Conservation (phyloP, 441 rosid species). For the Gossypium lobatum region DNA sequence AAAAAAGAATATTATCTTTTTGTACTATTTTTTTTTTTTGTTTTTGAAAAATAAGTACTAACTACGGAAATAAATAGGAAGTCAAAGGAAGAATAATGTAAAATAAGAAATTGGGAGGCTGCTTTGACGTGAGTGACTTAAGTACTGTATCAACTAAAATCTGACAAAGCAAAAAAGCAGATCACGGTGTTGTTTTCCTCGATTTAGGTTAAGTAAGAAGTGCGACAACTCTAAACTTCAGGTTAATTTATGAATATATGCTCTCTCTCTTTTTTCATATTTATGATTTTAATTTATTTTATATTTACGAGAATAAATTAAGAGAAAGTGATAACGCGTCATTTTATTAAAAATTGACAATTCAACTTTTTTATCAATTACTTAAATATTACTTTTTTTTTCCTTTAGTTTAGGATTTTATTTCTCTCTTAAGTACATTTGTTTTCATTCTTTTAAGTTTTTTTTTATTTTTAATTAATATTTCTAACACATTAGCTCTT, state of each 20-base stretch:
- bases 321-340: no score
- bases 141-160: neutral
- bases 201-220: neutral
- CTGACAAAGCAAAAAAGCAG: neutral
- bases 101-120: neutral
- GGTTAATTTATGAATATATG: neutral
- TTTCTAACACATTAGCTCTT: no score
- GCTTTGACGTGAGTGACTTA: neutral
- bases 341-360: no score
- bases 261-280: no score
- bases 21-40: neutral
- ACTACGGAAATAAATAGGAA: neutral
- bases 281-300: no score
- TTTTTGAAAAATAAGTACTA: neutral
- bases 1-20: neutral
- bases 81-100: neutral
- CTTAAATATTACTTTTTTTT: no score
- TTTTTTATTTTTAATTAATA: no score
- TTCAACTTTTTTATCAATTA: no score
- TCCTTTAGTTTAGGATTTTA: no score
- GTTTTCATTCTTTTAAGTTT: rapidly evolving
- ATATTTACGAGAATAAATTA: no score
- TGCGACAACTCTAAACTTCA: neutral
- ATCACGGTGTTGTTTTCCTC: neutral
- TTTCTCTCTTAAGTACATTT: no score